phyloP scores from a whole-genome alignment of 192 early-diverging fungal species.

The Dissophora globulifera region DNA sequence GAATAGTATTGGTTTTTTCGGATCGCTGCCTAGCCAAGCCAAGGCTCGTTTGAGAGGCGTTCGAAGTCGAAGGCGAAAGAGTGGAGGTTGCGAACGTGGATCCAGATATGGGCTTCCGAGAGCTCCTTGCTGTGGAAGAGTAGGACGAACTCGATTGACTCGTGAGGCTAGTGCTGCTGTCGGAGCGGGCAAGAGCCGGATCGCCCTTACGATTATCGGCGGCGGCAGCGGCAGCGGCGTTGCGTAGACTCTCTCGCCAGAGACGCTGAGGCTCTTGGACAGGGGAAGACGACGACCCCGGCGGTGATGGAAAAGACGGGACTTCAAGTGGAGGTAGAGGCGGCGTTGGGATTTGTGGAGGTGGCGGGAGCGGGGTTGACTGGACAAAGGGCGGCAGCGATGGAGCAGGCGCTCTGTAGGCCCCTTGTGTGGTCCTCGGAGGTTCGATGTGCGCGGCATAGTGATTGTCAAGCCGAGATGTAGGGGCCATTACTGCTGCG shows the following conservation, averaged over 20 bases:
- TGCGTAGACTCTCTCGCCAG: constrained; percentile 40
- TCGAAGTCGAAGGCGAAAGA: constrained; percentile 29
- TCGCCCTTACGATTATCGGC: constrained; percentile 21
- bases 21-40: background rate
- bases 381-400: constrained; percentile 7
- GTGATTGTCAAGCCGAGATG: constrained; percentile 7
- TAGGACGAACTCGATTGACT: constrained; percentile 19
- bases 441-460: constrained; percentile 8
- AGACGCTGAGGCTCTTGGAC: constrained; percentile 23
- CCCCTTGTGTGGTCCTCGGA: constrained; percentile 12
- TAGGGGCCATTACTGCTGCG: too few relatives aligned
- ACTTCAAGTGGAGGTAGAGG: background rate
- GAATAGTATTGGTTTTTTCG: constrained; percentile 1
- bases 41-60: constrained; percentile 21
- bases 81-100: constrained; percentile 27
- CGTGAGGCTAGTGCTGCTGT: constrained; percentile 10
- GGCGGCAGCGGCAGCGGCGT: constrained; percentile 29
- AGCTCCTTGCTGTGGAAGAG: constrained; percentile 5
- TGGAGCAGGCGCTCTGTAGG: constrained; percentile 38
- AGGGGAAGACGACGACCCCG: background rate
- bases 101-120: constrained; percentile 20
- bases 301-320: constrained; percentile 5
- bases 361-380: background rate
- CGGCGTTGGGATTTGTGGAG: constrained; percentile 8
- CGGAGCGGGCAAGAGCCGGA: background rate